These are phyloP conservation scores for Cryptosporidium ubiquitum DNA, from an alignment of 169 alveolate species.

Conservation along the genomic window DNA sequence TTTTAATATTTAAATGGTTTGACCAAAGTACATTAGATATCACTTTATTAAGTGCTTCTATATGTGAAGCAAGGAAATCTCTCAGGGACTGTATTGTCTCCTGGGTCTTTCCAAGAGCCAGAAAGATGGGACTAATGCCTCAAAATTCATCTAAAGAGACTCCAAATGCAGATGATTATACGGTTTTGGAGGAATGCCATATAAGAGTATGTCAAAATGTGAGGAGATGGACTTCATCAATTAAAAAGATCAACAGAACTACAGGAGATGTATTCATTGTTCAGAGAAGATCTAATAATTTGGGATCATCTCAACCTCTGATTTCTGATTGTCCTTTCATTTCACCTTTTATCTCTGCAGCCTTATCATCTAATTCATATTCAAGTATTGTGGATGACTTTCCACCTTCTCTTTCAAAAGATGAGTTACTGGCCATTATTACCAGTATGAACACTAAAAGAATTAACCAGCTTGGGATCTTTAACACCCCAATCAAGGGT, in stretches of 20 bases:
- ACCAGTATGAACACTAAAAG: constrained; percentile 32
- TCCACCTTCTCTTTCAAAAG: constrained; percentile 30
- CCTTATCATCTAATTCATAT: constrained; percentile 30
- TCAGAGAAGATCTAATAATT: constrained; percentile 61
- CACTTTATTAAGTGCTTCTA: constrained; percentile 83
- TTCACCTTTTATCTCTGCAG: constrained; percentile 53
- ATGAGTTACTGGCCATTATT: constrained; percentile 17
- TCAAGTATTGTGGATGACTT: constrained; percentile 23
- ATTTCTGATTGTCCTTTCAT: constrained; percentile 50
- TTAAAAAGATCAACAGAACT: constrained; percentile 83
- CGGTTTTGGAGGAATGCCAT: constrained; percentile 85
- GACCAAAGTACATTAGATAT: constrained; percentile 80
- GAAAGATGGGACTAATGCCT: constrained; percentile 76
- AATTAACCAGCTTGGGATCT: neutral
- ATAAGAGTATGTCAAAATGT: constrained; percentile 85
- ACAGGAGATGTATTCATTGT: constrained; percentile 85
- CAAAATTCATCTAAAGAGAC: constrained; percentile 8
- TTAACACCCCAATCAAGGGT: constrained; percentile 16
- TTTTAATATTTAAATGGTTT: constrained; percentile 86
- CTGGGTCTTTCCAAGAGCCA: constrained; percentile 84
- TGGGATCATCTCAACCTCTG: constrained; percentile 16
- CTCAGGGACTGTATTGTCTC: constrained; percentile 84
- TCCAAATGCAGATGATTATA: constrained; percentile 77
- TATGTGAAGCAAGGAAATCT: constrained; percentile 85
- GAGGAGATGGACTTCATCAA: constrained; percentile 86